These are phyloP conservation scores for Verruconis gallopava DNA, from an alignment of 2,329 filamentous ascomycete species.

Conservation along the genomic window DNA sequence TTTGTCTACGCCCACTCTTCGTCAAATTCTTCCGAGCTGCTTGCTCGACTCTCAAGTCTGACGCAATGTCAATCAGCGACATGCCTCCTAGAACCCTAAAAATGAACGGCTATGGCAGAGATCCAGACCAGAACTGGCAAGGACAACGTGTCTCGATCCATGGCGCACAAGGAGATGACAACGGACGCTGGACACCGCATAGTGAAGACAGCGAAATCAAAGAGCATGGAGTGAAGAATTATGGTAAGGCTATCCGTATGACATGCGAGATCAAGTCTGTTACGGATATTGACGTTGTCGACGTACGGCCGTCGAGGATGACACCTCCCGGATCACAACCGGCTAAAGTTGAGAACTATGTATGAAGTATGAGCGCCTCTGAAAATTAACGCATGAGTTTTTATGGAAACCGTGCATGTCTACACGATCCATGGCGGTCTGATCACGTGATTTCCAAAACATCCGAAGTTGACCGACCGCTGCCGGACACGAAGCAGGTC, in stretches of 20 bases:
- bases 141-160: not conserved
- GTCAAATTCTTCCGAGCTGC: slow-evolving; percentile 2
- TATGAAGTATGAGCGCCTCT: too few relatives aligned
- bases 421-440: too few relatives aligned
- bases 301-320: not conserved
- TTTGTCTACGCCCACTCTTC: slow-evolving; percentile 22
- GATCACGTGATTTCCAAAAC: too few relatives aligned
- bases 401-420: too few relatives aligned
- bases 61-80: not conserved
- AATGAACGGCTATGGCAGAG: too few relatives aligned
- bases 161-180: not conserved
- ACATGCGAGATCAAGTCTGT: not conserved
- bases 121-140: not conserved
- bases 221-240: not conserved
- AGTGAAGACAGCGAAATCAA: not conserved
- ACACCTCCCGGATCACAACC: not conserved
- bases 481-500: too few relatives aligned
- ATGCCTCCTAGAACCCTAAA: not conserved
- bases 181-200: not conserved
- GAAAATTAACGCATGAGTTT: too few relatives aligned
- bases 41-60: not conserved
- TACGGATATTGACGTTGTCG: not conserved
- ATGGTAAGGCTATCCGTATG: not conserved
- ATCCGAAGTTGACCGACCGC: too few relatives aligned
- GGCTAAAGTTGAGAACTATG: not conserved